These are phyloP conservation scores for Phytophthora ramorum DNA, from an alignment of 352 stramenopile species.

Conservation along the genomic window DNA sequence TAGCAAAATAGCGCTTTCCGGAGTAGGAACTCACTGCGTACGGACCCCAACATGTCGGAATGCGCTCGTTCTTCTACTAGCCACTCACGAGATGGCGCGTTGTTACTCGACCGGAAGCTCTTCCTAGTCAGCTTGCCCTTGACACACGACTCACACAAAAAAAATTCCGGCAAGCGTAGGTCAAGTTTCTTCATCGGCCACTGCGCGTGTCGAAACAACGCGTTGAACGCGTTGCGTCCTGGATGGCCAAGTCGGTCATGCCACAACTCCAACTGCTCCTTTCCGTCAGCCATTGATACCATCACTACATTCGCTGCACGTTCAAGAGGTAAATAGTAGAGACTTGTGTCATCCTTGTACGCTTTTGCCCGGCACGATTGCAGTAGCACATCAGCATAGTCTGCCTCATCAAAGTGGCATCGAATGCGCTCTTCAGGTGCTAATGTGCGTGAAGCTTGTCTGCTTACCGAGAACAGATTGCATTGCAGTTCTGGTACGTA, in stretches of 20 bases:
- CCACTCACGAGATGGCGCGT: background rate
- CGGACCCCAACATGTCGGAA: conserved; percentile 24
- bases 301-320: background rate
- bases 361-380: background rate
- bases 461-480: conserved; percentile 3
- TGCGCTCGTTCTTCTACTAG: conserved; percentile 20
- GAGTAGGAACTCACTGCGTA: conserved; percentile 21
- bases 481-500: conserved; percentile 15
- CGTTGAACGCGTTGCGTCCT: conserved; percentile 3
- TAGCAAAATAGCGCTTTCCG: conserved; percentile 18
- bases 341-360: conserved; percentile 5
- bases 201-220: conserved; percentile 5
- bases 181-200: conserved; percentile 2
- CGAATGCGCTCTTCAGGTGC: background rate
- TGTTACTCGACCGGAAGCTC: conserved; percentile 1
- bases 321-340: conserved; percentile 6
- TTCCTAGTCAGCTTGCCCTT: conserved; percentile 18
- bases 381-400: background rate
- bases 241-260: conserved; percentile 12
- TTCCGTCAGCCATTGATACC: background rate
- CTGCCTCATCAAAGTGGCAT: conserved; percentile 2
- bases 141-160: conserved; percentile 11
- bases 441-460: background rate
- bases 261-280: background rate
- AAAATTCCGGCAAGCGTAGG: background rate